Conservation (phyloP, 306 rosid genomes). For the Clitoria ternatea region DNA sequence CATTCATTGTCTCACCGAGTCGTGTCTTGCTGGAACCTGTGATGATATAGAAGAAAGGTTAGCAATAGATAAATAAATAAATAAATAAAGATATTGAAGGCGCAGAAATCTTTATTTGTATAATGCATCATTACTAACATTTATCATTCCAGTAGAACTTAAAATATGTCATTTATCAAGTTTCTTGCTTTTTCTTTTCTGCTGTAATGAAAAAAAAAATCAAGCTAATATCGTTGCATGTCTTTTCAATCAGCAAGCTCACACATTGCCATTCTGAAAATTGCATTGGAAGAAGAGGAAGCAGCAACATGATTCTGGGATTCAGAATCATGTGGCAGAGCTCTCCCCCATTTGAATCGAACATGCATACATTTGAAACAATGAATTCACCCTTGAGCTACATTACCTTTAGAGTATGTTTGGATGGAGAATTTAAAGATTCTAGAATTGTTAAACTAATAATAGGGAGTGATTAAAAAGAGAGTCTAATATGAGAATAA, state of each 20-base stretch:
- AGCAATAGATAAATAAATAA: not conserved
- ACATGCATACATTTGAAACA: not conserved
- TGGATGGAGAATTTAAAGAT: no score
- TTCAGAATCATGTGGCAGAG: not conserved
- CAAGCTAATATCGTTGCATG: not conserved
- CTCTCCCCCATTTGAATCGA: not conserved
- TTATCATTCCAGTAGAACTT: not conserved
- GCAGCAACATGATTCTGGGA: conserved; percentile 6
- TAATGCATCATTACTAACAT: not conserved
- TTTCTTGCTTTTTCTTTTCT: no score
- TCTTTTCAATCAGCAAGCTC: not conserved
- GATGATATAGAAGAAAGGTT: not conserved
- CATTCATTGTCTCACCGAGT: not conserved
- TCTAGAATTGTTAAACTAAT: no score
- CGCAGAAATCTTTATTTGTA: not conserved
- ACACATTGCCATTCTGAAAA: conserved; percentile 1
- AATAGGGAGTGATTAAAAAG: no score
- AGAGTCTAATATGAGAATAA: no score
- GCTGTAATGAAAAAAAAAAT: no score
- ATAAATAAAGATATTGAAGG: not conserved
- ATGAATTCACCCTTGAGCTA: not conserved
- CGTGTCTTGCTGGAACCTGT: not conserved
- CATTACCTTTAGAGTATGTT: not conserved
- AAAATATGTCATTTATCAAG: not conserved
- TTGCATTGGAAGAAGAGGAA: not conserved